Percentiles rank a stretch among this genome's conserved stretches.
Evolutionary conservation across 2,329 filamentous ascomycete genomes (phyloP).

Genomic region (Epichloe gansuensis): DNA sequence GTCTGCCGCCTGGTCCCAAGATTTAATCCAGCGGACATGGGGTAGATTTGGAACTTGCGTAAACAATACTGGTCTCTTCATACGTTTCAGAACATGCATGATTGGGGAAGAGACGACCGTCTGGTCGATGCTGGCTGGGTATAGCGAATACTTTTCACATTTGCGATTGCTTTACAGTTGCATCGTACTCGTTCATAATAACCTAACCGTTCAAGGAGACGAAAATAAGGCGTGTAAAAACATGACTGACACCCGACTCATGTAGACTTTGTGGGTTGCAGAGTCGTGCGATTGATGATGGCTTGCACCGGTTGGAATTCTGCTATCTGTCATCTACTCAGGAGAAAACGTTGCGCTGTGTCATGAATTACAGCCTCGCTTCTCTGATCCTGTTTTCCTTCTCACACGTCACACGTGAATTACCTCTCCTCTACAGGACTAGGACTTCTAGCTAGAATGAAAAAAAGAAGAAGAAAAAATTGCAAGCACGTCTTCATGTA

Average conservation of each 20-base stretch:
- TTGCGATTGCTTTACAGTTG: no score
- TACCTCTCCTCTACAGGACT: conserved; percentile 8
- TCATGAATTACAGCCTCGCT: not conserved
- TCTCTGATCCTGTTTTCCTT: not conserved
- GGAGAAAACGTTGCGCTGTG: not conserved
- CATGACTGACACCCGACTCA: no score
- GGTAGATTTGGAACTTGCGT: not conserved
- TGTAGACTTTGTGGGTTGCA: no score
- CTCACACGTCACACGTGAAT: conserved; percentile 8
- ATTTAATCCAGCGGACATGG: conserved; percentile 24
- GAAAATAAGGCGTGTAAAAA: no score
- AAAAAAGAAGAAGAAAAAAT: not conserved
- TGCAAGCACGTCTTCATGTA: not conserved
- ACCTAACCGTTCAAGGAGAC: no score
- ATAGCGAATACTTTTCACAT: no score
- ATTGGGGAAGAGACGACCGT: no score
- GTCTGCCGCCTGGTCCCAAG: conserved; percentile 45
- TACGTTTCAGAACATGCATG: no score
- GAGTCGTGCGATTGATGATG: not conserved
- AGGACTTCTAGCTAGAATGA: not conserved
- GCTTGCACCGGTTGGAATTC: not conserved
- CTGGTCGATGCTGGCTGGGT: no score
- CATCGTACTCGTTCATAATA: no score
- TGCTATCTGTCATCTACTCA: not conserved
- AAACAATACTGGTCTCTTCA: no score